A percentile compares a stretch with the other conserved stretches of the same genome.
These are phyloP conservation scores for Diutina rugosa DNA, from an alignment of 1,139 yeast species.

Conservation along the genomic window DNA sequence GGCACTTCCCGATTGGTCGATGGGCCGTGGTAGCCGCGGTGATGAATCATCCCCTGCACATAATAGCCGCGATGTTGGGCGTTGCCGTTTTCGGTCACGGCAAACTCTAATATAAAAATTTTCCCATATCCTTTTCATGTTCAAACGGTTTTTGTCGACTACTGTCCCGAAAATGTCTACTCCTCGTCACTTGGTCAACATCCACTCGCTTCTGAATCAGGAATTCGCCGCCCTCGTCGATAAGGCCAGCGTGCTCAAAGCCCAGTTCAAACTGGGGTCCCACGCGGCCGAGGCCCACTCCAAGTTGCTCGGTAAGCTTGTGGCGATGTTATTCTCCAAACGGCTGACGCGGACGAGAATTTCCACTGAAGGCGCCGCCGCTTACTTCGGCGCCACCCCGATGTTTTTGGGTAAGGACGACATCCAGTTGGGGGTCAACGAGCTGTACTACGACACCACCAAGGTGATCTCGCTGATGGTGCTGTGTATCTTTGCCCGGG, in stretches of 20 bases:
- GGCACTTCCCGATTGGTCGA: background rate
- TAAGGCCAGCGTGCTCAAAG: conserved; percentile 54
- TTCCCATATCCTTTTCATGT: conserved; percentile 4
- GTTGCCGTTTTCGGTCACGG: background rate
- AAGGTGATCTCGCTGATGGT: conserved; percentile 91
- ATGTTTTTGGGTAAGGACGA: conserved; percentile 95
- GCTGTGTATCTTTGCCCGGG: conserved; percentile 92
- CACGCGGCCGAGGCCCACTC: conserved; percentile 32
- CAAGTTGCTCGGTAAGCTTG: conserved; percentile 64
- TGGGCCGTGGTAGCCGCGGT: background rate
- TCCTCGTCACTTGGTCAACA: conserved; percentile 63
- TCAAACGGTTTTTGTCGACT: conserved; percentile 6
- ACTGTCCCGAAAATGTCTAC: conserved; percentile 4
- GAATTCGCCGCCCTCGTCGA: conserved; percentile 60
- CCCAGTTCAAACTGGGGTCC: conserved; percentile 38
- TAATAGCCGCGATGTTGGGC: background rate
- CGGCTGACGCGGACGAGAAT: conserved; percentile 93
- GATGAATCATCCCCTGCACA: background rate
- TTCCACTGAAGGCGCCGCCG: conserved; percentile 89
- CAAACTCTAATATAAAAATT: background rate
- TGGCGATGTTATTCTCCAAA: conserved; percentile 75
- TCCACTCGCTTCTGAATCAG: conserved; percentile 55
- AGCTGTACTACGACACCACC: conserved; percentile 77
- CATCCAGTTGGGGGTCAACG: conserved; percentile 91
- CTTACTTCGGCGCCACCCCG: conserved; percentile 90